phyloP scores from a whole-genome alignment of 768 basidiomycete species.

The Mycena leptocephala region DNA sequence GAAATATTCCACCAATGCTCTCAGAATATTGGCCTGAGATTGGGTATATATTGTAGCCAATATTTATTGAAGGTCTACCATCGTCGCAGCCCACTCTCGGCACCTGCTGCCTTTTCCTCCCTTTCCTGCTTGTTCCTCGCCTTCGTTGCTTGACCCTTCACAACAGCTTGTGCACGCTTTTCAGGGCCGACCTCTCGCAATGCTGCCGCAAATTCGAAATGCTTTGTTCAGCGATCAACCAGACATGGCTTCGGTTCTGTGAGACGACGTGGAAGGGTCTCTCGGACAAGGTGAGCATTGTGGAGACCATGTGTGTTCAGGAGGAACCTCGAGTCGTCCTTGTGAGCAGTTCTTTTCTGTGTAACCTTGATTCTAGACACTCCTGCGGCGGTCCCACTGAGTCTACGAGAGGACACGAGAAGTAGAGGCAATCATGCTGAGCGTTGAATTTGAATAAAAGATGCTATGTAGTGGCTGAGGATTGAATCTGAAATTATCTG shows the following conservation, averaged over 20 bases:
- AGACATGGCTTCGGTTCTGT: background rate
- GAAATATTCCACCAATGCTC: no score
- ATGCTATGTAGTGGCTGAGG: background rate
- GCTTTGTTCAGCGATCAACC: background rate
- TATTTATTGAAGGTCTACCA: no score
- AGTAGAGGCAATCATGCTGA: background rate
- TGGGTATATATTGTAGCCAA: no score
- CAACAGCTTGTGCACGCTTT: background rate
- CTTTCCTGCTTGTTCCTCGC: background rate
- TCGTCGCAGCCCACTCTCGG: no score
- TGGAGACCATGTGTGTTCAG: constrained; percentile 6
- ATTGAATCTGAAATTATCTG: background rate
- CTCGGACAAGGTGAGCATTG: constrained; percentile 4
- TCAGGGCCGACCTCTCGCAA: background rate
- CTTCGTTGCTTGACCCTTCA: background rate
- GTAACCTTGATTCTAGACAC: background rate
- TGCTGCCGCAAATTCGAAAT: background rate
- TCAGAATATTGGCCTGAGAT: no score
- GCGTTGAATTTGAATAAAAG: background rate
- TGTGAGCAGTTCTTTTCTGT: background rate
- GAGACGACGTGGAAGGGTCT: background rate
- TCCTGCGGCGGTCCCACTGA: background rate
- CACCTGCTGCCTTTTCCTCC: no score
- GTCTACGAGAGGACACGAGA: background rate
- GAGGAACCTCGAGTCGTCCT: background rate